phyloP scores from a whole-genome alignment of 1,284 basidiomycete genomes.

The Trametes polyzona region DNA sequence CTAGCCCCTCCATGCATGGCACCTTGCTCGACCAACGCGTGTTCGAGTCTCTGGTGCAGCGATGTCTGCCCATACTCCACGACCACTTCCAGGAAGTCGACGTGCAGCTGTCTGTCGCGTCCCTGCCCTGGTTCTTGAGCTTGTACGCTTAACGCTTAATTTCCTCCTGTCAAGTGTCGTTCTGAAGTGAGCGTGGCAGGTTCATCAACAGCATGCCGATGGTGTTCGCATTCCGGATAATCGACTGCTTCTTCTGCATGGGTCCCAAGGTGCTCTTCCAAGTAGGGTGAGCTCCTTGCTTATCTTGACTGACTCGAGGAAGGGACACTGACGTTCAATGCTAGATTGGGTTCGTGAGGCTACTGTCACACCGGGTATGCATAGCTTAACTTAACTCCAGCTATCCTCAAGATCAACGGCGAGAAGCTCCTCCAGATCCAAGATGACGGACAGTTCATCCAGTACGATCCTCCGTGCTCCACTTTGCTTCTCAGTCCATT shows the following conservation, averaged over 20 bases:
- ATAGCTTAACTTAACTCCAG: conserved; percentile 42
- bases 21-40: conserved; percentile 97
- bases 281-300: conserved; percentile 71
- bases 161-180: background rate
- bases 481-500: background rate
- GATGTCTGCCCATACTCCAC: conserved; percentile 89
- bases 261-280: conserved; percentile 98
- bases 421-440: conserved; percentile 93
- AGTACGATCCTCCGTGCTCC: conserved; percentile 50
- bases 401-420: conserved; percentile 98
- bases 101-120: conserved; percentile 96
- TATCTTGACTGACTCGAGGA: background rate
- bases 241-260: conserved; percentile 99
- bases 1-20: conserved; percentile 96
- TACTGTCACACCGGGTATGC: background rate
- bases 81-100: conserved; percentile 93
- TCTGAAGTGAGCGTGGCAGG: conserved; percentile 41
- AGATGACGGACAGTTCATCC: conserved; percentile 97
- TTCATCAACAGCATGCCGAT: conserved; percentile 99
- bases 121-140: conserved; percentile 97
- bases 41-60: conserved; percentile 95
- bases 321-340: conserved; percentile 9
- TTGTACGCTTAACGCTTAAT: conserved; percentile 55
- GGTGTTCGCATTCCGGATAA: conserved; percentile 98
- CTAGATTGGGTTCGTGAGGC: conserved; percentile 47